A percentile compares a stretch with the other conserved stretches of the same genome.
Conservation (phyloP, 768 basidiomycete species). For the Solioccasus polychromus region DNA sequence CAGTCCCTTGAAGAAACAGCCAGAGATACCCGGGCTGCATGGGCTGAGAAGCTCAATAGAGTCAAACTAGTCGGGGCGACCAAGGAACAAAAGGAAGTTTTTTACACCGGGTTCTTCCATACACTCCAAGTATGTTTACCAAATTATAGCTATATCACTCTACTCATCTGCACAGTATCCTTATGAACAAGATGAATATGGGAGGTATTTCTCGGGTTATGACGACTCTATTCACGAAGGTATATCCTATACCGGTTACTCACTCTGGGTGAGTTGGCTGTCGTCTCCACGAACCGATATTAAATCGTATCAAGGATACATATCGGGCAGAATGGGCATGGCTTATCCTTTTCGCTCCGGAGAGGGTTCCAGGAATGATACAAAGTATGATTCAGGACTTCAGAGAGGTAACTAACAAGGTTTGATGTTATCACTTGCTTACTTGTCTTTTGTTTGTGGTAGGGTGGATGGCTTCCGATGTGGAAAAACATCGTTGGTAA, state of each 20-base stretch:
- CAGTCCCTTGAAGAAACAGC: conserved; percentile 52
- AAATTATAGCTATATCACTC: background rate
- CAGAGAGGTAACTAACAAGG: conserved; percentile 44
- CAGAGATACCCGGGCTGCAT: conserved; percentile 43
- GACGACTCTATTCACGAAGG: conserved; percentile 62
- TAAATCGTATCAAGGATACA: conserved; percentile 54
- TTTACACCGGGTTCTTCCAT: conserved; percentile 65
- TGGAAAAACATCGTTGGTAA: conserved; percentile 81
- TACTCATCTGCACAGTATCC: conserved; percentile 53
- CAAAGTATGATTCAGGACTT: conserved; percentile 81
- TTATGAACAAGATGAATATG: conserved; percentile 67
- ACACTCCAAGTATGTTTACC: conserved; percentile 47
- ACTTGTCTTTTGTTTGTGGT: background rate
- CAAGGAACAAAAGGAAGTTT: conserved; percentile 43
- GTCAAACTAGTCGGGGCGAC: conserved; percentile 50
- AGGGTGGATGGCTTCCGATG: conserved; percentile 85
- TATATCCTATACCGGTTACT: conserved; percentile 77
- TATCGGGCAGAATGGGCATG: conserved; percentile 79
- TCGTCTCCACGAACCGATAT: background rate
- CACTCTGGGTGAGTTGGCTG: conserved; percentile 59
- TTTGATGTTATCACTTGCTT: background rate
- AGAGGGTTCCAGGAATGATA: conserved; percentile 73
- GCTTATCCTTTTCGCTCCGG: conserved; percentile 73
- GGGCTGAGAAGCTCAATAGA: conserved; percentile 56
- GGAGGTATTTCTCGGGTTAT: conserved; percentile 74